Conservation (phyloP, 2,329 filamentous ascomycete species). For the Rutstroemia sp. region DNA sequence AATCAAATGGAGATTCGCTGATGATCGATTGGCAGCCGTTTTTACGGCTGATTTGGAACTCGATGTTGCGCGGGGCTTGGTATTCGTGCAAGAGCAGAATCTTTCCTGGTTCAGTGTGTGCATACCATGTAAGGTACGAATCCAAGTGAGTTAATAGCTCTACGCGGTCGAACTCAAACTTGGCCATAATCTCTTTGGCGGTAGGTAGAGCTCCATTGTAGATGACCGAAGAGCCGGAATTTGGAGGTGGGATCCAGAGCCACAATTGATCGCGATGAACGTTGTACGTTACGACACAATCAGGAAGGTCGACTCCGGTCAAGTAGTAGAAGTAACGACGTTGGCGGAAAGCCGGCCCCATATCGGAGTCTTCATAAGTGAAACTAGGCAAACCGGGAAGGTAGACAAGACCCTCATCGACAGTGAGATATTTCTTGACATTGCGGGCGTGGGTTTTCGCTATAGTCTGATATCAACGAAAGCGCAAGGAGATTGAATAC, state of each 20-base stretch:
- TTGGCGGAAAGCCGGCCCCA: constrained; percentile 48
- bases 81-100: constrained; percentile 40
- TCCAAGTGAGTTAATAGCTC: constrained; percentile 38
- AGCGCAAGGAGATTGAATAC: neutral
- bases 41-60: neutral
- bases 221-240: constrained; percentile 50
- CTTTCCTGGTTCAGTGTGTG: constrained; percentile 30
- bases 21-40: constrained; percentile 3
- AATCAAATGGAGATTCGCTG: constrained; percentile 36
- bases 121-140: constrained; percentile 43
- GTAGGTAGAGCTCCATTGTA: constrained; percentile 58
- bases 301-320: constrained; percentile 44
- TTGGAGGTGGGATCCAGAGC: constrained; percentile 64
- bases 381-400: constrained; percentile 43
- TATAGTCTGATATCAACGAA: constrained; percentile 16
- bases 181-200: constrained; percentile 50
- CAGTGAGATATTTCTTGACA: constrained; percentile 36
- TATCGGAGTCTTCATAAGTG: constrained; percentile 51
- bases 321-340: constrained; percentile 56
- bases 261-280: constrained; percentile 53
- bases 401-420: constrained; percentile 45
- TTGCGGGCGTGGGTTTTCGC: constrained; percentile 42
- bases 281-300: constrained; percentile 50
- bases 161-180: constrained; percentile 65
- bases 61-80: constrained; percentile 28